A percentile compares a stretch with the other conserved stretches of the same genome.
These are phyloP conservation scores for Lactarius psammicola DNA, from an alignment of 768 basidiomycete species.

Conservation along the genomic window DNA sequence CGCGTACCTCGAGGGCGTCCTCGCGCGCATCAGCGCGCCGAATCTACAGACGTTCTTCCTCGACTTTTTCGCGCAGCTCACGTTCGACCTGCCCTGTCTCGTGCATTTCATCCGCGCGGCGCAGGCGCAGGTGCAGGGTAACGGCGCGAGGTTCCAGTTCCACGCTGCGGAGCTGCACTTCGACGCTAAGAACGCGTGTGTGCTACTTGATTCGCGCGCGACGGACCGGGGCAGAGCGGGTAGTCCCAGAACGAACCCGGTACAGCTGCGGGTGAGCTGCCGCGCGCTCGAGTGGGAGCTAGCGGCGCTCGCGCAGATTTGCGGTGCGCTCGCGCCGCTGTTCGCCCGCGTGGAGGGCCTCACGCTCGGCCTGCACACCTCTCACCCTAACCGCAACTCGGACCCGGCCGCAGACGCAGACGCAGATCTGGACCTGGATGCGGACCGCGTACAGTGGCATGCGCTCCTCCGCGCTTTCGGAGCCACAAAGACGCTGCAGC, in stretches of 20 bases:
- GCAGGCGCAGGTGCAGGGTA: neutral
- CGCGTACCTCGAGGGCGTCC: neutral
- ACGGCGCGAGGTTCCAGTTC: neutral
- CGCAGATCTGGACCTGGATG: neutral
- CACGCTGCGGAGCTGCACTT: neutral
- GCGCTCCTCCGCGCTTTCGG: neutral
- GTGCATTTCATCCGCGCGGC: neutral
- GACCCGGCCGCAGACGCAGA: neutral
- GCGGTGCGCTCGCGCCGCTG: constrained; percentile 1
- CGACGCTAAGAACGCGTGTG: neutral
- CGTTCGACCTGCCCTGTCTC: neutral
- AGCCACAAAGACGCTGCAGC: constrained; percentile 2
- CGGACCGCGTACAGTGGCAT: constrained; percentile 3
- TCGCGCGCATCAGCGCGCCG: neutral
- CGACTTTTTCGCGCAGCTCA: constrained; percentile 13
- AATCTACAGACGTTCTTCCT: neutral
- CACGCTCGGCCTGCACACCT: constrained; percentile 1
- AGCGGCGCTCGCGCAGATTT: neutral
- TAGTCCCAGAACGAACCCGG: neutral
- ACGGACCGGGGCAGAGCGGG: neutral
- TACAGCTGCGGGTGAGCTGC: constrained; percentile 1
- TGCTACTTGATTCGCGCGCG: constrained; percentile 1
- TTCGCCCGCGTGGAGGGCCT: neutral
- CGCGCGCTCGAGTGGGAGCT: constrained; percentile 2
- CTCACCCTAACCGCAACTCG: neutral